phyloP scores from a whole-genome alignment of 1,139 yeast genomes.

The Geotrichum carabidarum region DNA sequence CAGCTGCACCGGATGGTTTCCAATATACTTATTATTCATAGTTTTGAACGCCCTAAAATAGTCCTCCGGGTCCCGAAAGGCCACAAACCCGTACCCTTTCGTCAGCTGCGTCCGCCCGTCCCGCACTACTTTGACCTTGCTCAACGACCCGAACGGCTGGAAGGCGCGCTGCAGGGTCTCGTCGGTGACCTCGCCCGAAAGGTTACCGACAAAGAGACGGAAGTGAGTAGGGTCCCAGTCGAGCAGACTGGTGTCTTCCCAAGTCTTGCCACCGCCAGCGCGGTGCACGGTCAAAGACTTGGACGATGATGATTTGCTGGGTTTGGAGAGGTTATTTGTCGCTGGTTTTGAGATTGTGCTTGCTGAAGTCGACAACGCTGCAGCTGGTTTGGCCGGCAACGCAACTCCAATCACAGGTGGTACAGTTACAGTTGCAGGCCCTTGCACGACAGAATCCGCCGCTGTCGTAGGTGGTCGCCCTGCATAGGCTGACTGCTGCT shows the following conservation, averaged over 20 bases:
- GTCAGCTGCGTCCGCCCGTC: slow-evolving; percentile 36
- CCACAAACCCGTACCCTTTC: slow-evolving; percentile 69
- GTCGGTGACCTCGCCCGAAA: slow-evolving; percentile 64
- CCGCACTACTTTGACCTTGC: slow-evolving; percentile 48
- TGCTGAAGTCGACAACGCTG: background rate
- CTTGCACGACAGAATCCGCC: background rate
- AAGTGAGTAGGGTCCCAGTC: slow-evolving; percentile 69
- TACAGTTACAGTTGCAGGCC: background rate
- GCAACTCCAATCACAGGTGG: background rate
- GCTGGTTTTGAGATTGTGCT: background rate
- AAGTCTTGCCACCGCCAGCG: slow-evolving; percentile 44
- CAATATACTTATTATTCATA: slow-evolving; percentile 71
- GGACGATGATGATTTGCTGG: background rate
- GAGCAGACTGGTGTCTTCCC: slow-evolving; percentile 47
- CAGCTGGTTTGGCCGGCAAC: background rate
- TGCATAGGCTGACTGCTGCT: slow-evolving; percentile 31
- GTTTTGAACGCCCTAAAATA: slow-evolving; percentile 67
- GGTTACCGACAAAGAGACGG: slow-evolving; percentile 67
- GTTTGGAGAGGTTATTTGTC: background rate
- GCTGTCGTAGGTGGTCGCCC: slow-evolving; percentile 10
- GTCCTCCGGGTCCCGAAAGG: slow-evolving; percentile 56
- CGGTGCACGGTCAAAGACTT: slow-evolving; percentile 41
- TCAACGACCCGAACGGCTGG: slow-evolving; percentile 45
- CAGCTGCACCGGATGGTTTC: slow-evolving; percentile 66
- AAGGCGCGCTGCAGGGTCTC: slow-evolving; percentile 51